Conservation (phyloP, 1,284 basidiomycete species). For the Calocybe gambosa region DNA sequence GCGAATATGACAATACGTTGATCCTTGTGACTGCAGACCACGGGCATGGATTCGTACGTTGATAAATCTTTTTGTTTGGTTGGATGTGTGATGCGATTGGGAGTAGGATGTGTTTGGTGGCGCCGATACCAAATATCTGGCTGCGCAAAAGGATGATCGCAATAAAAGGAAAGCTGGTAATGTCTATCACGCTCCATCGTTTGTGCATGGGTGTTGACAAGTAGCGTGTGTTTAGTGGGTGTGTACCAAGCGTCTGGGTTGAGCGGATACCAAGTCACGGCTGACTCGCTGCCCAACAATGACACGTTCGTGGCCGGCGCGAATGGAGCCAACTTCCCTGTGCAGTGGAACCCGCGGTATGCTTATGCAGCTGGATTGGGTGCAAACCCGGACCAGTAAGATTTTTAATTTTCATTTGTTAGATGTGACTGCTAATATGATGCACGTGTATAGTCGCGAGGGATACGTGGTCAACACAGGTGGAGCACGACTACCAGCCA, state of each 20-base stretch:
- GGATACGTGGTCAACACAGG: slow-evolving; percentile 25
- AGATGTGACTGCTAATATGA: background rate
- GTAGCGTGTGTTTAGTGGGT: slow-evolving; percentile 22
- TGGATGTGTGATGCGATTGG: background rate
- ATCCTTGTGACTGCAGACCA: slow-evolving; percentile 39
- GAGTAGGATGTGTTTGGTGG: slow-evolving; percentile 35
- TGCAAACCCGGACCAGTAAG: slow-evolving; percentile 35
- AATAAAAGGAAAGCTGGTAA: slow-evolving; percentile 30
- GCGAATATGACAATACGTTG: slow-evolving; percentile 33
- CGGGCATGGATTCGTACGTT: slow-evolving; percentile 29
- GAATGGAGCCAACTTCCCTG: slow-evolving; percentile 37
- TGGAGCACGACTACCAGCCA: slow-evolving; percentile 32
- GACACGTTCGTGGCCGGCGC: slow-evolving; percentile 30
- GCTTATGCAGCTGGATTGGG: slow-evolving; percentile 34
- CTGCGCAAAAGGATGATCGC: slow-evolving; percentile 29
- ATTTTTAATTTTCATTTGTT: background rate
- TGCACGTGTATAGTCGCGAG: slow-evolving; percentile 26
- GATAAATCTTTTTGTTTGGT: background rate
- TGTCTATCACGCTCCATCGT: slow-evolving; percentile 4
- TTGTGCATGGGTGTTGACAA: background rate
- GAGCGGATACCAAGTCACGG: slow-evolving; percentile 33
- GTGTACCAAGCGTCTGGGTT: slow-evolving; percentile 31
- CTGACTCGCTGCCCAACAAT: slow-evolving; percentile 30
- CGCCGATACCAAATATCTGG: slow-evolving; percentile 36
- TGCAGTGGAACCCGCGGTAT: slow-evolving; percentile 38